phyloP scores from a whole-genome alignment of 345 rosid genomes.

The Eucalyptus viminalis region DNA sequence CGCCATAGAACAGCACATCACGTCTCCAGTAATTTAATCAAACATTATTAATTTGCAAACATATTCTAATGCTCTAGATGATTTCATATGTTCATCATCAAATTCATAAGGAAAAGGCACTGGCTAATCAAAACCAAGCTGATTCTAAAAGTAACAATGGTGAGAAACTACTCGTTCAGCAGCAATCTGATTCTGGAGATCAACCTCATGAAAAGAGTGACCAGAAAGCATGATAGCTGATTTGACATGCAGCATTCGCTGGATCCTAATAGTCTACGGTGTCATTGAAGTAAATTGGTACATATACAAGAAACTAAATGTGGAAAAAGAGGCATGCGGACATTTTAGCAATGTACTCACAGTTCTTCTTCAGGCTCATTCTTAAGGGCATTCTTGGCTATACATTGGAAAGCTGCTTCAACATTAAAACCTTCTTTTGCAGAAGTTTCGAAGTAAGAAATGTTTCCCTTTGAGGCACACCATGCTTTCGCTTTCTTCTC shows the following conservation, averaged over 20 bases:
- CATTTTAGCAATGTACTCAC: conserved; percentile 21
- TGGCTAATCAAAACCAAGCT: background rate
- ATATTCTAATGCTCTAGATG: background rate
- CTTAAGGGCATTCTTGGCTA: conserved; percentile 82
- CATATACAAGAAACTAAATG: background rate
- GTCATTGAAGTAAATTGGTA: background rate
- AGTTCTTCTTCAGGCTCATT: conserved; percentile 84
- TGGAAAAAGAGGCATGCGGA: background rate
- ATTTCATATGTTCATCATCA: background rate
- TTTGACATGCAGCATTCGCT: background rate
- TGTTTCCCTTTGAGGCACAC: conserved; percentile 90
- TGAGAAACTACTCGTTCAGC: background rate
- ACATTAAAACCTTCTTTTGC: conserved; percentile 92
- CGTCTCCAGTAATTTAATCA: background rate
- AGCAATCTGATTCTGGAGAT: background rate
- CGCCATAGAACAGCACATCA: background rate
- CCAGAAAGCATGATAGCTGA: background rate
- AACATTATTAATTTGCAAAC: background rate
- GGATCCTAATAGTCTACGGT: background rate
- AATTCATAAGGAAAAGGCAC: background rate
- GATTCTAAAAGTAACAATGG: background rate
- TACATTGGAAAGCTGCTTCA: conserved; percentile 73
- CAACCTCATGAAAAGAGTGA: background rate
- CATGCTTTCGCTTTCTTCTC: conserved; percentile 93
- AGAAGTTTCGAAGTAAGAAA: conserved; percentile 88